Evolutionary conservation across 495 filamentous ascomycete species (phyloP).

Genomic region (Pseudoneurospora amorphoporcata): DNA sequence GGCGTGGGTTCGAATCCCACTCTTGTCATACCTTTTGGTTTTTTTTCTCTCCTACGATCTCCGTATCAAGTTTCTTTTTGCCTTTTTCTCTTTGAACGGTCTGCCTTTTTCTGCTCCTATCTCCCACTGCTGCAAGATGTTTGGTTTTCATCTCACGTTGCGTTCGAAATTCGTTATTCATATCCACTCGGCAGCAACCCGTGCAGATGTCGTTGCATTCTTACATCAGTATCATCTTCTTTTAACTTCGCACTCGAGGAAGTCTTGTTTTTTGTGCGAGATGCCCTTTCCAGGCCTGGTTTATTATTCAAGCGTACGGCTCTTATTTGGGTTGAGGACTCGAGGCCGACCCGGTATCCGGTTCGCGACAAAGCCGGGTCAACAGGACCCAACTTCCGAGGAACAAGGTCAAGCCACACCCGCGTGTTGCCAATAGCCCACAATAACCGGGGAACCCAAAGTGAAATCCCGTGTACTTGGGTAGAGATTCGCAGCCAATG

Average conservation of each 20-base stretch:
- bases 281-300: neutral
- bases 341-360: neutral
- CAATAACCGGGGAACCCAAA: neutral
- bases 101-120: neutral
- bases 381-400: neutral
- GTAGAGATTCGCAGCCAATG: neutral
- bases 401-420: neutral
- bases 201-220: neutral
- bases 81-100: neutral
- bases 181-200: neutral
- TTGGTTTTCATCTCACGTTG: neutral
- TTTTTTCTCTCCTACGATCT: neutral
- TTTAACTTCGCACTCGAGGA: neutral
- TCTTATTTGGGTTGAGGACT: neutral
- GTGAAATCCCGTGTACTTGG: neutral
- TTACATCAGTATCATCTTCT: neutral
- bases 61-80: neutral
- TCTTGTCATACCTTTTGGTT: slow-evolving; percentile 3
- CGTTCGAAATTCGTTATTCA: neutral
- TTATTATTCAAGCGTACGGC: neutral
- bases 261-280: neutral
- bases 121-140: neutral
- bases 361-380: neutral
- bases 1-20: slow-evolving; percentile 12
- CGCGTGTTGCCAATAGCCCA: neutral